phyloP scores from a whole-genome alignment of 1,284 basidiomycete species.

The Trichosporon ovoides region DNA sequence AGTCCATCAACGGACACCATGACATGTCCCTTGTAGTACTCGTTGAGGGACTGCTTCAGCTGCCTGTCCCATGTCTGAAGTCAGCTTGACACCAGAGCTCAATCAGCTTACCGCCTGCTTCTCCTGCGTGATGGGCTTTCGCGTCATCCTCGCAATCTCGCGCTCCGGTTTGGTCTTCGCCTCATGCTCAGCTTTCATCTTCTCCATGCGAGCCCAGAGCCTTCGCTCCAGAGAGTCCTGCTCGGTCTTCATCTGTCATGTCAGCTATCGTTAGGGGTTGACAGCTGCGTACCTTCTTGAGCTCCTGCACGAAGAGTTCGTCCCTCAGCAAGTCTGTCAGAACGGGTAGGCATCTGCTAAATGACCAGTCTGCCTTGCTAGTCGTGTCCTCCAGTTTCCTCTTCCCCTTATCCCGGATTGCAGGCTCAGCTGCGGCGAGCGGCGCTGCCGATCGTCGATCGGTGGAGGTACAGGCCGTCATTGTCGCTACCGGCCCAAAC shows the following conservation, averaged over 20 bases:
- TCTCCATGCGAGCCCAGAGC: constrained; percentile 43
- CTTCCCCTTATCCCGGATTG: constrained; percentile 15
- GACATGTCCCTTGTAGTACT: constrained; percentile 31
- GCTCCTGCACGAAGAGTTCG: constrained; percentile 33
- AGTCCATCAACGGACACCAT: constrained; percentile 35
- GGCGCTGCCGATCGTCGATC: constrained; percentile 8
- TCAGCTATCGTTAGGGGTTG: constrained; percentile 3
- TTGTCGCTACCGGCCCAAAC: constrained; percentile 32
- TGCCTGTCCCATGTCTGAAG: constrained; percentile 28
- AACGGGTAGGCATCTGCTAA: constrained; percentile 35
- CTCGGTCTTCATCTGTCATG: constrained; percentile 41
- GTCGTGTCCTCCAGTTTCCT: constrained; percentile 13
- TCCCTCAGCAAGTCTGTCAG: constrained; percentile 33
- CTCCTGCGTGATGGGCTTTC: constrained; percentile 29
- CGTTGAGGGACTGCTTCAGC: constrained; percentile 18
- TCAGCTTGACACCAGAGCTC: no score
- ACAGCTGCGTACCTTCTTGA: constrained; percentile 39
- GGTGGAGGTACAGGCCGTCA: background rate
- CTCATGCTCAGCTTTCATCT: constrained; percentile 38
- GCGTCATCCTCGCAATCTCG: constrained; percentile 36
- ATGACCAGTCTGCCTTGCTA: constrained; percentile 16
- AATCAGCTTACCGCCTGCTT: constrained; percentile 26
- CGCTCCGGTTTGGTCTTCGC: constrained; percentile 29
- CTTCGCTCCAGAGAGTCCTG: constrained; percentile 40
- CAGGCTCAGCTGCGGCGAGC: background rate